Conservation (phyloP, 2,329 filamentous ascomycete species). For the Paraconiothyrium sp. region DNA sequence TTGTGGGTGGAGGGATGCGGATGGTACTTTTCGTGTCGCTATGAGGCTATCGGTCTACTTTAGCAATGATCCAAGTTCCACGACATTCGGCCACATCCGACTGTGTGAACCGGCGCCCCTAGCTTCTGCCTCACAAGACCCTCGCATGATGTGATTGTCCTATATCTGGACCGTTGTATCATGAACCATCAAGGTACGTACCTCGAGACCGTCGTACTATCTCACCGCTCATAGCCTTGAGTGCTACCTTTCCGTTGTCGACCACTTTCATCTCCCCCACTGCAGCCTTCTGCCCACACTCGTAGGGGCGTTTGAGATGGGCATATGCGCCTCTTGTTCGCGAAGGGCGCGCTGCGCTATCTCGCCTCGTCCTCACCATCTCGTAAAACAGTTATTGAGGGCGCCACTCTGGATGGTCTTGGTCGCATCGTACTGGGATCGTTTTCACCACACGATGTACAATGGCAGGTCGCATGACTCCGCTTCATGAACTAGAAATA, state of each 20-base stretch:
- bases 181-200: slow-evolving; percentile 29
- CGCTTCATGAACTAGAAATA: not conserved
- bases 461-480: slow-evolving; percentile 5
- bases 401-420: slow-evolving; percentile 12
- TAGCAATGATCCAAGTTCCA: slow-evolving; percentile 30
- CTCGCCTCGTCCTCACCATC: slow-evolving; percentile 4
- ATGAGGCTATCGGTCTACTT: slow-evolving; percentile 24
- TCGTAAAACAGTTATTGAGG: slow-evolving; percentile 14
- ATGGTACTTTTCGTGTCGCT: slow-evolving; percentile 21
- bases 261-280: slow-evolving; percentile 11
- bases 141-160: slow-evolving; percentile 21
- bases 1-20: slow-evolving; percentile 19
- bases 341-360: slow-evolving; percentile 5
- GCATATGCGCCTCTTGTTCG: slow-evolving; percentile 17
- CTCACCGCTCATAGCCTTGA: slow-evolving; percentile 34
- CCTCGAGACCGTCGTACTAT: slow-evolving; percentile 29
- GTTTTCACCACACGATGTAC: not conserved
- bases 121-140: slow-evolving; percentile 30
- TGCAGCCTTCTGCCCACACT: slow-evolving; percentile 6
- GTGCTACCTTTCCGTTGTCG: slow-evolving; percentile 24
- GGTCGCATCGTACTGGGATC: slow-evolving; percentile 18
- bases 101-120: slow-evolving; percentile 24
- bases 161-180: slow-evolving; percentile 26
- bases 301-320: slow-evolving; percentile 21
- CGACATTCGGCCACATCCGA: slow-evolving; percentile 35